These are phyloP conservation scores for Oidiodendron maius DNA, from an alignment of 495 filamentous ascomycete genomes.

Conservation along the genomic window DNA sequence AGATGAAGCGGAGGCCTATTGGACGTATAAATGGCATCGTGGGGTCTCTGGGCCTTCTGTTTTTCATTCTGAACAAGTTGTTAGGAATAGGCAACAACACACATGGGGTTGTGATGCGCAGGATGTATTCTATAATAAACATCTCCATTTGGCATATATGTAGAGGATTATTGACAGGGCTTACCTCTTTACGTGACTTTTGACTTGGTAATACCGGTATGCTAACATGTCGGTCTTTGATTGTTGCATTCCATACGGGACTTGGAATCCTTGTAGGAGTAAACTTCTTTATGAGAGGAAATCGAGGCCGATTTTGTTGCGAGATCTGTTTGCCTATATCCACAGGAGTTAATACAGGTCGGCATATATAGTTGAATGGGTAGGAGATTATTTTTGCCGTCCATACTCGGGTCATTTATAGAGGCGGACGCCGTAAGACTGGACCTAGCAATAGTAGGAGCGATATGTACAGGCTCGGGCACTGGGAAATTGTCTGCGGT, in stretches of 20 bases:
- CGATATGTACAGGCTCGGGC: conserved; percentile 1
- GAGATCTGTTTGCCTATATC: no score
- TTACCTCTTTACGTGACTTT: not conserved
- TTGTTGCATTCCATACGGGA: not conserved
- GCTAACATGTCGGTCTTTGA: not conserved
- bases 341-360: no score
- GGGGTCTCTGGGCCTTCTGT: not conserved
- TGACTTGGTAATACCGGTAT: not conserved
- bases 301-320: not conserved
- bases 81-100: no score
- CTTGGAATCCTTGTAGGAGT: conserved; percentile 10
- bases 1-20: conserved; percentile 10
- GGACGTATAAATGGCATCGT: not conserved
- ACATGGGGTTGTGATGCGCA: no score
- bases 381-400: no score
- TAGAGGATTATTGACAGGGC: no score
- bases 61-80: not conserved
- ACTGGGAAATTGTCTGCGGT: not conserved
- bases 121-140: no score
- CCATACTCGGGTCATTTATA: conserved; percentile 1
- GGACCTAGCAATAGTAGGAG: conserved; percentile 8
- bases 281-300: not conserved
- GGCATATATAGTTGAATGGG: no score
- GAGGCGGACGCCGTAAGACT: conserved; percentile 7
- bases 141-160: no score